Percentiles rank a stretch among this genome's conserved stretches.
These are phyloP conservation scores for Amanita pallidorosea DNA, from an alignment of 768 basidiomycete genomes.

Conservation along the genomic window DNA sequence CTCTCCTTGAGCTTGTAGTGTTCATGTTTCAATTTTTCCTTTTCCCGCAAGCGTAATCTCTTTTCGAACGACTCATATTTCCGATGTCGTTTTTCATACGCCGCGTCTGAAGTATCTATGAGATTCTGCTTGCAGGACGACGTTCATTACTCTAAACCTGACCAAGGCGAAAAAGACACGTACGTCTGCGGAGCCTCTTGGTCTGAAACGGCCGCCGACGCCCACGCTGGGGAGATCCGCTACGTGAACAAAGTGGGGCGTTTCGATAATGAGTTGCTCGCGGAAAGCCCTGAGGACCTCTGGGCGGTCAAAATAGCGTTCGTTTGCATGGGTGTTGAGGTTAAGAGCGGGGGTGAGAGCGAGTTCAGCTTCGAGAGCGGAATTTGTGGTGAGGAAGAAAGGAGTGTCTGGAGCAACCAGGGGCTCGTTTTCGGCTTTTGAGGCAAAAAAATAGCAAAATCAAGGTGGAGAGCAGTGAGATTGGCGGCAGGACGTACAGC, in stretches of 20 bases:
- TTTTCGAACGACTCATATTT: conserved; percentile 86
- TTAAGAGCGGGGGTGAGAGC: conserved; percentile 26
- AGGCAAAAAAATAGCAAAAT: background rate
- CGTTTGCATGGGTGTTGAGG: conserved; percentile 50
- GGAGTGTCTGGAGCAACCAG: conserved; percentile 55
- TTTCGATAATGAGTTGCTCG: conserved; percentile 65
- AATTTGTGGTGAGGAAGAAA: conserved; percentile 70
- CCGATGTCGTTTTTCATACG: conserved; percentile 73
- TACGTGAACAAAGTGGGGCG: conserved; percentile 53
- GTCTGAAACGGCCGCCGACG: conserved; percentile 62
- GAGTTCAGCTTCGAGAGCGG: conserved; percentile 33
- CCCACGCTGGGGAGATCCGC: conserved; percentile 43
- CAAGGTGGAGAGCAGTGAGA: background rate
- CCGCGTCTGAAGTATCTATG: conserved; percentile 68
- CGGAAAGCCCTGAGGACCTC: conserved; percentile 65
- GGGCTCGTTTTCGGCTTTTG: conserved; percentile 57
- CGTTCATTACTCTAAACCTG: background rate
- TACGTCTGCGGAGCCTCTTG: conserved; percentile 61
- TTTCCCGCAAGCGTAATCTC: conserved; percentile 75
- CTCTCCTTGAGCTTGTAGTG: conserved; percentile 87
- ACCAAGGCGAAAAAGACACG: conserved; percentile 17
- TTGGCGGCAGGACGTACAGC: conserved; percentile 39
- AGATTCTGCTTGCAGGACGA: conserved; percentile 25
- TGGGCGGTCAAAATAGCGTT: conserved; percentile 69
- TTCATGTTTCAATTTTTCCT: conserved; percentile 86